Conservation (phyloP, 805 yeast genomes). For the Pichia heedii region DNA sequence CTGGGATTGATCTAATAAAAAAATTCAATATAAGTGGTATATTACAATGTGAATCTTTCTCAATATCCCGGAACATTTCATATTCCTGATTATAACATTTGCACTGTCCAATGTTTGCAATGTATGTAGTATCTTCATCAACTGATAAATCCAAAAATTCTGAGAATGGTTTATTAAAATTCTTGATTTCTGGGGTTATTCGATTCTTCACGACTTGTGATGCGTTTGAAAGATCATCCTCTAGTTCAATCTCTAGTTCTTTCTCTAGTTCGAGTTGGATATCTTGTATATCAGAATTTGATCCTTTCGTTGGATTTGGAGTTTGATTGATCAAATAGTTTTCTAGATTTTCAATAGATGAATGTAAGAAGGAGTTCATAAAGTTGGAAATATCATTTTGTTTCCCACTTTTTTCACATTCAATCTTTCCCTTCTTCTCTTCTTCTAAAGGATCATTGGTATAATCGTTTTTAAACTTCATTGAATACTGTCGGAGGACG, state of each 20-base stretch:
- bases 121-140: background rate
- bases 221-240: background rate
- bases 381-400: background rate
- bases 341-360: conserved; percentile 4
- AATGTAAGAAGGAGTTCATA: conserved; percentile 2
- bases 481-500: conserved; percentile 3
- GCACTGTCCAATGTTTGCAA: background rate
- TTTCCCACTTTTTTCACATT: background rate
- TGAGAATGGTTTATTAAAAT: background rate
- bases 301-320: background rate
- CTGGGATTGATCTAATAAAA: conserved; percentile 6
- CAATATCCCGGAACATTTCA: background rate
- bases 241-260: background rate
- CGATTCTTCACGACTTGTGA: too few species aligned
- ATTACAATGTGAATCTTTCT: background rate
- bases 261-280: background rate
- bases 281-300: background rate
- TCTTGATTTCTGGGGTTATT: too few species aligned
- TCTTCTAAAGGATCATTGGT: background rate
- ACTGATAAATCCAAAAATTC: conserved; percentile 6
- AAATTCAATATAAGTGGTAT: conserved; percentile 4
- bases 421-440: background rate
- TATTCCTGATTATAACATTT: too few species aligned
- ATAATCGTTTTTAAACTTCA: background rate
- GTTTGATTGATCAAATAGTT: conserved; percentile 5